Evolutionary conservation across 148 eudicot genomes (phyloP).

Genomic region (Vaccinium corymbosum): DNA sequence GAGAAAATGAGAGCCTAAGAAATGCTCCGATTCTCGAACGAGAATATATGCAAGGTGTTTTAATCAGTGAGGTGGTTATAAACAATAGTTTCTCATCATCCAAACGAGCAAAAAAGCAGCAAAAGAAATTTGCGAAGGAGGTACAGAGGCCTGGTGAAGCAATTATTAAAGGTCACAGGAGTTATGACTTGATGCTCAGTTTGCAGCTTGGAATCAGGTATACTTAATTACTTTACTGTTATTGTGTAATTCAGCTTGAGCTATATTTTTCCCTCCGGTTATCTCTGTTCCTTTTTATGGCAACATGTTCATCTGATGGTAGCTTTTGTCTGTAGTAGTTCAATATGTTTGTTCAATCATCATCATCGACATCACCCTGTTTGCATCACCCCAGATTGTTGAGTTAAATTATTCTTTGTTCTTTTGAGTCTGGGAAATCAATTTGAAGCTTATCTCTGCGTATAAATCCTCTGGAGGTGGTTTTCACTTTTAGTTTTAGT

Average conservation of each 20-base stretch:
- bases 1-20: constrained; percentile 39
- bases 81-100: constrained; percentile 54
- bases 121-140: constrained; percentile 69
- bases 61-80: constrained; percentile 83
- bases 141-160: constrained; percentile 91
- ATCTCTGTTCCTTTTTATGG: background rate
- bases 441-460: background rate
- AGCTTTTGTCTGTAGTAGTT: background rate
- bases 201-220: constrained; percentile 99
- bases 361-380: background rate
- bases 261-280: background rate
- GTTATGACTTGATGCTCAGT: constrained; percentile 97
- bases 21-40: constrained; percentile 72
- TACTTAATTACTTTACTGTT: constrained; percentile 12
- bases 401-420: background rate
- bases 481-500: background rate
- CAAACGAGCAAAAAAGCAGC: constrained; percentile 60
- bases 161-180: constrained; percentile 94
- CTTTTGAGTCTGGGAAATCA: background rate
- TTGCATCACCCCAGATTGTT: background rate
- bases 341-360: background rate
- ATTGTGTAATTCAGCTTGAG: background rate
- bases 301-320: background rate
- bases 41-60: constrained; percentile 98
- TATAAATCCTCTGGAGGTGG: background rate